These are phyloP conservation scores for Brettanomyces sp. DNA, from an alignment of 805 yeast genomes.

Conservation along the genomic window DNA sequence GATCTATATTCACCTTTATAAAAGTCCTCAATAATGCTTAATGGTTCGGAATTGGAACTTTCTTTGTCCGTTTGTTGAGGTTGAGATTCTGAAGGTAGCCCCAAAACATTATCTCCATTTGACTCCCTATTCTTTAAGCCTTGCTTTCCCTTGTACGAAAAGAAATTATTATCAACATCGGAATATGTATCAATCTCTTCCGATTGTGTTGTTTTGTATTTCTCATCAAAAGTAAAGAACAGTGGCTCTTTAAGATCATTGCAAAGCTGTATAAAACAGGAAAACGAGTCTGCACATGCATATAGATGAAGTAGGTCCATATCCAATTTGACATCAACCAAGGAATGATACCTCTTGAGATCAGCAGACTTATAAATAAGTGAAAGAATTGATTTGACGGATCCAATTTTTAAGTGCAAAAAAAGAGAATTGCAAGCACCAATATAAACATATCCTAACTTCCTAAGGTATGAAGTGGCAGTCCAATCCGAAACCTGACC, in stretches of 20 bases:
- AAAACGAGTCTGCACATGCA: slow-evolving; percentile 78
- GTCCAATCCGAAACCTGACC: slow-evolving; percentile 26
- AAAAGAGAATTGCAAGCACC: slow-evolving; percentile 35
- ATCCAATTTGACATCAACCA: slow-evolving; percentile 36
- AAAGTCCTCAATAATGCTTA: slow-evolving; percentile 22
- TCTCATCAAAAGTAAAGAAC: slow-evolving; percentile 47
- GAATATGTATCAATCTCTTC: slow-evolving; percentile 31
- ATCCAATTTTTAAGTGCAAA: slow-evolving; percentile 19
- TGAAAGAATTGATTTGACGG: background rate
- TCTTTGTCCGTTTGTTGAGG: background rate
- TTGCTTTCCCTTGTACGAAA: background rate
- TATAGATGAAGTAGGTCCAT: slow-evolving; percentile 41
- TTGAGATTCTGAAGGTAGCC: background rate
- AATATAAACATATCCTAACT: slow-evolving; percentile 45
- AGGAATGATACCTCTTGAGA: background rate
- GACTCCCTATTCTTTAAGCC: no score
- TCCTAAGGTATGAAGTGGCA: slow-evolving; percentile 29
- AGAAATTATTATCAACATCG: slow-evolving; percentile 31
- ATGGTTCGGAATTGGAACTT: background rate
- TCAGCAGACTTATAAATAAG: background rate
- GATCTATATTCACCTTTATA: slow-evolving; percentile 6
- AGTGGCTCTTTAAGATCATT: slow-evolving; percentile 69
- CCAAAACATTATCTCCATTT: no score
- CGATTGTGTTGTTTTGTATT: slow-evolving; percentile 34
- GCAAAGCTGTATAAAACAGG: slow-evolving; percentile 56